These are phyloP conservation scores for Gnomoniopsis smithogilvyi DNA, from an alignment of 2,329 filamentous ascomycete species.

Conservation along the genomic window DNA sequence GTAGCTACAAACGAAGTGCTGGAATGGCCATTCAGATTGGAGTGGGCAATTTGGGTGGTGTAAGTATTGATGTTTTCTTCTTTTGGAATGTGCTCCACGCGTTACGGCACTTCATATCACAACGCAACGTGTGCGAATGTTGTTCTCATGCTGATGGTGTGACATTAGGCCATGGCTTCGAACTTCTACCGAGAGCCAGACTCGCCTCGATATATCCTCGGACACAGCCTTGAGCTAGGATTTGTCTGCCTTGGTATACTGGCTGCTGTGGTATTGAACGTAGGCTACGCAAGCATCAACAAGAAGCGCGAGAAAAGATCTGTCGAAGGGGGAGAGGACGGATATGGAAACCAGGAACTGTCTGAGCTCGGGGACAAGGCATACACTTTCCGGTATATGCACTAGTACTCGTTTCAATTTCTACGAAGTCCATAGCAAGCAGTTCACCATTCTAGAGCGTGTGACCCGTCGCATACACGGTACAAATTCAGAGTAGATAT, in stretches of 20 bases:
- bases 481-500: no score
- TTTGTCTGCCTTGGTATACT: conserved; percentile 45
- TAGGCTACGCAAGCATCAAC: conserved; percentile 58
- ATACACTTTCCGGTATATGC: conserved; percentile 61
- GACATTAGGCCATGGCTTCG: conserved; percentile 62
- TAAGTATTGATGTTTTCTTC: conserved; percentile 22
- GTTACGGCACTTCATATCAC: not conserved
- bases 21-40: conserved; percentile 66
- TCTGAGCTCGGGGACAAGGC: conserved; percentile 59
- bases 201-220: conserved; percentile 45
- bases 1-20: conserved; percentile 59
- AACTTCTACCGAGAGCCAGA: conserved; percentile 64
- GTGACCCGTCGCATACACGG: no score
- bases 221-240: conserved; percentile 41
- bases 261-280: conserved; percentile 39
- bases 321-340: conserved; percentile 38
- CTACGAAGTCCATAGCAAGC: not conserved
- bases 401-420: conserved; percentile 16
- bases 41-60: conserved; percentile 55
- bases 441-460: no score
- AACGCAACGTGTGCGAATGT: not conserved
- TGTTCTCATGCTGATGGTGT: not conserved
- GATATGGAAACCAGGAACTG: conserved; percentile 44
- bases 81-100: not conserved
- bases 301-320: conserved; percentile 49